Base-by-base conservation (phyloP, 2,329 filamentous ascomycete species). In the Apiospora kogelbergensis region DNA sequence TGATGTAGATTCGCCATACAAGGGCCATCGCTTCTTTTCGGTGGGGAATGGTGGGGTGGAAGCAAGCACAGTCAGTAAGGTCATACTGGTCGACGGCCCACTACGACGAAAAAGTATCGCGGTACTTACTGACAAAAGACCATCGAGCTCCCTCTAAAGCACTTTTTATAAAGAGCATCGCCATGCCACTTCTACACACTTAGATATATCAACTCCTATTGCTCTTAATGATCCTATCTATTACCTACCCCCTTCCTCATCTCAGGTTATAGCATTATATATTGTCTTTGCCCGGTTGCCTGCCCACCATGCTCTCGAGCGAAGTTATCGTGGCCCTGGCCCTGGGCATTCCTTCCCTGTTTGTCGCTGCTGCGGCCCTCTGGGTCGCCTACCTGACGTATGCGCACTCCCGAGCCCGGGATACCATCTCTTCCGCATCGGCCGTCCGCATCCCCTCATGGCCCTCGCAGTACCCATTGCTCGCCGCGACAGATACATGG, bases 31-130 rank as follows among this genome's bases (percentile, higher is more conserved):
- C 53, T 60, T 60, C 53, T 60, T 60, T 60, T 60, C 30, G 30
- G 53, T 60, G 53, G 53, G 30, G 53, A 60, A 60, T n/a, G 53
- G 53, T 60, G 53, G 53, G 53, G 53, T 60, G 53, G 53, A 60
- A 37, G 53, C 30, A 37, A 37, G 53, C 53, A 60, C 53, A 42
- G 11, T 42, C 40, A 42, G 40, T 10, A 60, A 30, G 30, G 53
- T 30, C 30, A 60, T 60, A 30, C 26, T 37, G 37, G 10, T 13
- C 11, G 2, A n/a, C 30, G n/a, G n/a, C n/a, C n/a, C n/a, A n/a
- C n/a, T n/a, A n/a, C n/a, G n/a, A n/a, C n/a, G n/a, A n/a, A n/a
- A n/a, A n/a, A n/a, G n/a, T n/a, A n/a, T n/a, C n/a, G n/a, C n/a
- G n/a, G n/a, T n/a, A n/a, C n/a, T n/a, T n/a, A n/a, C n/a, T n/a